A percentile compares a stretch with the other conserved stretches of the same genome.
Conservation (phyloP, 257 asterid genomes). For the Verbena officinalis region DNA sequence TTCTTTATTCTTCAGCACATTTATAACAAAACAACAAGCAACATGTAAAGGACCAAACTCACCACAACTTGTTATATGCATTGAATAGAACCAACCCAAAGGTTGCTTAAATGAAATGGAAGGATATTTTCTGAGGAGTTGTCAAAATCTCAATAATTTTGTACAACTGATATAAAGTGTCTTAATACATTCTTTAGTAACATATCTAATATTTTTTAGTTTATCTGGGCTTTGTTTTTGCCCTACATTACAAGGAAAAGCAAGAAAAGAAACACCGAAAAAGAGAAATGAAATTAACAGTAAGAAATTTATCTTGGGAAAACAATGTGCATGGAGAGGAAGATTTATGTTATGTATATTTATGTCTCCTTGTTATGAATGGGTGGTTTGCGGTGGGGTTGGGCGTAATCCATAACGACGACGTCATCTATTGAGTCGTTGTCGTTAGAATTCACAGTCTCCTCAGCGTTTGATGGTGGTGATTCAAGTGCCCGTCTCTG, state of each 20-base stretch:
- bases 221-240: no score
- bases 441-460: conserved; percentile 40
- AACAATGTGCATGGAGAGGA: conserved; percentile 9
- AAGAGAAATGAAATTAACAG: neutral
- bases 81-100: neutral
- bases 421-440: conserved; percentile 43
- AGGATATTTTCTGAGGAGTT: conserved; percentile 7
- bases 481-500: conserved; percentile 44
- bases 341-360: neutral
- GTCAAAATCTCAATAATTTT: conserved; percentile 17
- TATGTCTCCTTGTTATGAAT: conserved; percentile 60
- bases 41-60: conserved; percentile 33
- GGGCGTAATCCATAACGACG: conserved; percentile 76
- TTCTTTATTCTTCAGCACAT: conserved; percentile 34
- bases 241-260: neutral
- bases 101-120: no score
- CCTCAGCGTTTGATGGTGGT: conserved; percentile 33
- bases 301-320: neutral
- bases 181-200: no score
- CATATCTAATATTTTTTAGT: no score
- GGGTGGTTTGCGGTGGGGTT: conserved; percentile 87
- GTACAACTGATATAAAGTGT: no score
- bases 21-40: conserved; percentile 33
- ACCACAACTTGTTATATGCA: conserved; percentile 31
- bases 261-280: neutral